These are phyloP conservation scores for Fraxinus greggii DNA, from an alignment of 305 asterid genomes.

Conservation along the genomic window DNA sequence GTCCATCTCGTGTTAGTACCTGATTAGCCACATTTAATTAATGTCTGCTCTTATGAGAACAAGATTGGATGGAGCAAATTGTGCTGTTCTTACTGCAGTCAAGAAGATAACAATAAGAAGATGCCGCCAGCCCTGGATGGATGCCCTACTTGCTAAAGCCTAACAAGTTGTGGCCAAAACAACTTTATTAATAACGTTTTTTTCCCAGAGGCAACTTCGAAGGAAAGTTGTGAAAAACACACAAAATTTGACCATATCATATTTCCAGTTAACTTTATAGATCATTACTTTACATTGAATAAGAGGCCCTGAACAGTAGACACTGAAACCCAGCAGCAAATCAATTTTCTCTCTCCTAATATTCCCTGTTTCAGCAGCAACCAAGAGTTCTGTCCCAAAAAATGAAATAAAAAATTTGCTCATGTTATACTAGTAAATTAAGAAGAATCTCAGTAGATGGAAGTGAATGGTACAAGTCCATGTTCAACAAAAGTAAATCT, in stretches of 20 bases:
- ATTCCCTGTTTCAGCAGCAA: slow-evolving; percentile 31
- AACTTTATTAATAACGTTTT: slow-evolving; percentile 25
- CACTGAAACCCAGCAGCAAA: background rate
- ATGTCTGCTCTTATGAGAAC: slow-evolving; percentile 25
- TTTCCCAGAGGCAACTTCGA: background rate
- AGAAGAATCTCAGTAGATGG: slow-evolving; percentile 29
- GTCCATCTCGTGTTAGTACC: background rate
- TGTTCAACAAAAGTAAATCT: slow-evolving; percentile 31
- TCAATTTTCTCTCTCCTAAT: slow-evolving; percentile 2
- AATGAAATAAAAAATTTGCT: background rate
- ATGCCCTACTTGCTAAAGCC: slow-evolving; percentile 47
- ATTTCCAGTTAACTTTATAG: background rate
- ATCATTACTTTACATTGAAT: background rate
- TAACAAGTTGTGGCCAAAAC: slow-evolving; percentile 55
- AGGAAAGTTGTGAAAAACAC: background rate
- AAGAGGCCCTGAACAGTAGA: background rate
- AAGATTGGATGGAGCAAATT: slow-evolving; percentile 9
- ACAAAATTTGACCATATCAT: background rate
- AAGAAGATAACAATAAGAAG: slow-evolving; percentile 47
- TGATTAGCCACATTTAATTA: background rate
- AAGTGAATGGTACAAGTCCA: slow-evolving; percentile 34
- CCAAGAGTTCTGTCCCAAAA: slow-evolving; percentile 23
- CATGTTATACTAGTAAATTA: background rate
- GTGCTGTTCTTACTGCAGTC: slow-evolving; percentile 1
- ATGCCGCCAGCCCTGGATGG: slow-evolving; percentile 46